Conservation (phyloP, 768 basidiomycete species). For the Pleurotus tuoliensis region DNA sequence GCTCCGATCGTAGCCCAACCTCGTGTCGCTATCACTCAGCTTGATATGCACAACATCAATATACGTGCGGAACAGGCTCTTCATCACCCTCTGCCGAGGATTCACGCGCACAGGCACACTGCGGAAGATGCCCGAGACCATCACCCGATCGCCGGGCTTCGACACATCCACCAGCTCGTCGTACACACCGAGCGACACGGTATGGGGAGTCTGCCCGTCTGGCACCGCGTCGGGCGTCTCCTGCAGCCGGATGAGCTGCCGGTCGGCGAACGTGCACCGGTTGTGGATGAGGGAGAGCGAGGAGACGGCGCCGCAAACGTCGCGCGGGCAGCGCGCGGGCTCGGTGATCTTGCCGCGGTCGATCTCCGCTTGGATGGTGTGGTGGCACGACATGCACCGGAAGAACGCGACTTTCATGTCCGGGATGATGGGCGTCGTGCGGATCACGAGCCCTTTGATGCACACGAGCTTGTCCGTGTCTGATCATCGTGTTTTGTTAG, state of each 20-base stretch:
- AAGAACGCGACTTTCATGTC: slow-evolving; percentile 99
- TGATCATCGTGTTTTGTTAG: slow-evolving; percentile 24
- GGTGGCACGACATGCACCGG: slow-evolving; percentile 91
- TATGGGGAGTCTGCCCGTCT: slow-evolving; percentile 97
- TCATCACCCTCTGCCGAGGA: slow-evolving; percentile 85
- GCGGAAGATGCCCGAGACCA: slow-evolving; percentile 91
- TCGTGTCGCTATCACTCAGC: slow-evolving; percentile 55
- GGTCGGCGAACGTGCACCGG: slow-evolving; percentile 92
- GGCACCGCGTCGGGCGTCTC: slow-evolving; percentile 98
- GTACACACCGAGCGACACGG: slow-evolving; percentile 95
- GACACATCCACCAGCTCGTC: slow-evolving; percentile 96
- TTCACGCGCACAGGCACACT: slow-evolving; percentile 95
- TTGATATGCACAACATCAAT: slow-evolving; percentile 92
- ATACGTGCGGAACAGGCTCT: slow-evolving; percentile 96
- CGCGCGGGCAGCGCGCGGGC: slow-evolving; percentile 87
- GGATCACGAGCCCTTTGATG: slow-evolving; percentile 96
- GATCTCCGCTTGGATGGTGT: slow-evolving; percentile 96
- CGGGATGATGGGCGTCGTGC: slow-evolving; percentile 95
- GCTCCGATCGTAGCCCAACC: slow-evolving; percentile 73
- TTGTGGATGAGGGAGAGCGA: slow-evolving; percentile 97
- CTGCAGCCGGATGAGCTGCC: slow-evolving; percentile 92
- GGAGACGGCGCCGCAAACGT: slow-evolving; percentile 83
- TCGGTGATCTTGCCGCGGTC: slow-evolving; percentile 98
- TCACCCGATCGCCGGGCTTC: slow-evolving; percentile 91
- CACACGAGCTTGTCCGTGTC: slow-evolving; percentile 98